Base-by-base conservation (phyloP, 768 basidiomycete genomes). In the Agrocybe pediades region DNA sequence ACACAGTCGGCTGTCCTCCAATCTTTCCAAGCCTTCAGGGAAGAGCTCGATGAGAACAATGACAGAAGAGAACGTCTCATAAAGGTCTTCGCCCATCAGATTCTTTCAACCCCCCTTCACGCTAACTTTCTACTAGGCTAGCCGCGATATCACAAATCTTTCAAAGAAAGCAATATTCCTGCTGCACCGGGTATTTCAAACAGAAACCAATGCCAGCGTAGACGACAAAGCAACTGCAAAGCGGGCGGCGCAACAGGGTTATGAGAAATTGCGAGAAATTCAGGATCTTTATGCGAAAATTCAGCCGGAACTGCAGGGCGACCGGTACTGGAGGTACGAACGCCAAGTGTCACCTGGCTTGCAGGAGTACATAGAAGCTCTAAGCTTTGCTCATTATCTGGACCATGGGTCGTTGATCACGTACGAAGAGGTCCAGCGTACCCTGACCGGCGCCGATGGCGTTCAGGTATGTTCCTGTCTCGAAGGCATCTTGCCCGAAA, bases 81-180 rank as follows among this genome's bases (percentile, higher is more conserved):
- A 67, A 97, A 98, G 83, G 86, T 90, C 47, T 15, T 26, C 63
- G 65, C 29, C 33, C n/a, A 30, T 46, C 26, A 21, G 6, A 48
- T 41, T 45, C 43, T 29, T 24, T 29, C 36, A 9, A 40, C 17
- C 27, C n/a, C n/a, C 36, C 42, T 39, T 53, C 17, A 33, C 55
- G 46, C 46, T 20, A 51, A 44, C 30, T 40, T 39, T 24, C 27
- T 43, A 15, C 16, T 36, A 92, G 90, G 79, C 82, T 33, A 88
- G 86, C 65, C 86, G 96, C 29, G 95, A 97, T 71, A 82, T 93
- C 46, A 98, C 95, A 21, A 90, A 86, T 61, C 78, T 90, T 29
- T 93, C 94, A 47, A 99, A 99, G 70, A 95, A 92, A 71, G 77
- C 86, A 59, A 98, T 99, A 58, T 98, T 98, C 66, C 84, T 92